Conservation (phyloP, 176 grass and related monocot species). For the Hordeum marinum region DNA sequence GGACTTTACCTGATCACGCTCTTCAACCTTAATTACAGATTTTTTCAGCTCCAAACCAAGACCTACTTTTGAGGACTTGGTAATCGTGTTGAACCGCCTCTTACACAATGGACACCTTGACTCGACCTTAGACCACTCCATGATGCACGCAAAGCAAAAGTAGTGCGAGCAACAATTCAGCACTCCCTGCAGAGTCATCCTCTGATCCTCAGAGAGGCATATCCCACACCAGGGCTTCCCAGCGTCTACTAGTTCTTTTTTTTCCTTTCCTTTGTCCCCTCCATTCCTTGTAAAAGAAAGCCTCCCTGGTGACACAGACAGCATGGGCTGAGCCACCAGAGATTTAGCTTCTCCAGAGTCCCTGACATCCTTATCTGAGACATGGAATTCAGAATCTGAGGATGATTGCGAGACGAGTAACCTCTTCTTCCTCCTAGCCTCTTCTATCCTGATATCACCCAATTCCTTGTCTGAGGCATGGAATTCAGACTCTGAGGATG, state of each 20-base stretch:
- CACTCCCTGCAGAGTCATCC: constrained; percentile 55
- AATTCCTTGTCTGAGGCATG: constrained; percentile 63
- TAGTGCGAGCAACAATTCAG: constrained; percentile 89
- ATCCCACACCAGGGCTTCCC: constrained; percentile 69
- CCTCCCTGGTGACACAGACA: constrained; percentile 28
- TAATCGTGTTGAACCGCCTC: constrained; percentile 75
- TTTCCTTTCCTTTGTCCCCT: constrained; percentile 68
- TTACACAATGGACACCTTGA: constrained; percentile 91
- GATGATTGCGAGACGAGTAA: constrained; percentile 37
- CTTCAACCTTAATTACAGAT: constrained; percentile 66
- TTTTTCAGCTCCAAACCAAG: constrained; percentile 41
- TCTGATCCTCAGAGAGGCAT: constrained; percentile 81
- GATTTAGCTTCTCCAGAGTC: constrained; percentile 4
- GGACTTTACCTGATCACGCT: constrained; percentile 78
- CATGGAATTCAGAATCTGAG: constrained; percentile 68
- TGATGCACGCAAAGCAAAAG: constrained; percentile 86
- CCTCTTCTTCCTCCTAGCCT: constrained; percentile 30
- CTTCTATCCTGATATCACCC: neutral
- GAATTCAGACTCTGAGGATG: constrained; percentile 66
- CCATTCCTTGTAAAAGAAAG: constrained; percentile 30
- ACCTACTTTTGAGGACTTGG: constrained; percentile 70
- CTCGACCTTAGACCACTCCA: constrained; percentile 96
- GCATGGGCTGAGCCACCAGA: constrained; percentile 35
- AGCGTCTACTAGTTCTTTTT: constrained; percentile 39
- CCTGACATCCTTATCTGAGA: constrained; percentile 59